These are phyloP conservation scores for Agastache rugosa DNA, from an alignment of 257 asterid genomes.

Conservation along the genomic window DNA sequence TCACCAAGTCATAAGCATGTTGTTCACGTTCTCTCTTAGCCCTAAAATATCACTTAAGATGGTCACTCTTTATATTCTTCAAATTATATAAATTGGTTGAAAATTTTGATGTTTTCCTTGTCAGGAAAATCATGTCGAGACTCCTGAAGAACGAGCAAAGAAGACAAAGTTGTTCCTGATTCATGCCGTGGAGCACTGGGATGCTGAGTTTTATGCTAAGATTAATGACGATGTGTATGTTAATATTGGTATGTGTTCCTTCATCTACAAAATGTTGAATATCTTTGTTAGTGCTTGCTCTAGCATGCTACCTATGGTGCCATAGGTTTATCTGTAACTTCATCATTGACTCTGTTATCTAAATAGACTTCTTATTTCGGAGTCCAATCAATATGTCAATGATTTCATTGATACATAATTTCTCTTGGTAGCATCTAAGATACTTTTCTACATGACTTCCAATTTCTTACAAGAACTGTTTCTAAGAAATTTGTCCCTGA, in stretches of 20 bases:
- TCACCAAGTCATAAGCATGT: background rate
- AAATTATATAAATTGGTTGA: constrained; percentile 9
- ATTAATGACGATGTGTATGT: constrained; percentile 83
- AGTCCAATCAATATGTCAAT: background rate
- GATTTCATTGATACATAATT: background rate
- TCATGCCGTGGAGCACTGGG: constrained; percentile 88
- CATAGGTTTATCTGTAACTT: background rate
- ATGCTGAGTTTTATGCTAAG: constrained; percentile 83
- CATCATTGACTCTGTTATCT: background rate
- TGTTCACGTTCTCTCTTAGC: background rate
- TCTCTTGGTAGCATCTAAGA: constrained; percentile 1
- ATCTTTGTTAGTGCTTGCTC: constrained; percentile 26
- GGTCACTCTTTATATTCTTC: constrained; percentile 14
- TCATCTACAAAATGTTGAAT: constrained; percentile 6
- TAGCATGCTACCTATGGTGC: constrained; percentile 19
- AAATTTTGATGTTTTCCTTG: constrained; percentile 28
- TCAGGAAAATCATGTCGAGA: constrained; percentile 78
- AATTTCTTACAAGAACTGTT: constrained; percentile 7
- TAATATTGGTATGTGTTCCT: constrained; percentile 67
- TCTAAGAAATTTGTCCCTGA: constrained; percentile 4
- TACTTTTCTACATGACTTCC: constrained; percentile 3
- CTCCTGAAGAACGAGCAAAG: constrained; percentile 61
- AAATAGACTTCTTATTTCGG: background rate
- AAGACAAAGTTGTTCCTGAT: constrained; percentile 69
- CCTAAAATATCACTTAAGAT: constrained; percentile 6